phyloP scores from a whole-genome alignment of 2,329 filamentous ascomycete genomes.

The Colletotrichum sp. region DNA sequence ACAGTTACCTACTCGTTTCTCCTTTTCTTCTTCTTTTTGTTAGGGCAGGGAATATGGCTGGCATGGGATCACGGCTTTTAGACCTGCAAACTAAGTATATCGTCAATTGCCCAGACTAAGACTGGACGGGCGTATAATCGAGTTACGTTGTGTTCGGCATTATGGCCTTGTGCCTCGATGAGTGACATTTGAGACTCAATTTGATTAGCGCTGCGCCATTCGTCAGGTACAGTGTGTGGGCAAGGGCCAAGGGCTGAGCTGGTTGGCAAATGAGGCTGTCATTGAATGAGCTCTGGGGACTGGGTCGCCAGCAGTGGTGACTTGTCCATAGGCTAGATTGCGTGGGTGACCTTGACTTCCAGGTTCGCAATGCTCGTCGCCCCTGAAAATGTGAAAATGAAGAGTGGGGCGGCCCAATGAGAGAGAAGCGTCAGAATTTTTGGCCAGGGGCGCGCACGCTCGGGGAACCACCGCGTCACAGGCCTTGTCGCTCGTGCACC shows the following conservation, averaged over 20 bases:
- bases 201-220: neutral
- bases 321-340: neutral
- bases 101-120: neutral
- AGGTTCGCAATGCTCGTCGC: neutral
- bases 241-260: neutral
- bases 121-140: conserved; percentile 1
- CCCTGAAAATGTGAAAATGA: neutral
- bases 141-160: neutral
- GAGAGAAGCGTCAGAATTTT: neutral
- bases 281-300: neutral
- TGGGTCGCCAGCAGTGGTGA: neutral
- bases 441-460: conserved; percentile 1
- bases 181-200: neutral
- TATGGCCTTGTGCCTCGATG: neutral
- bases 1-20: neutral
- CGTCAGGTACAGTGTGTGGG: neutral
- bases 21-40: neutral
- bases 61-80: conserved; percentile 8
- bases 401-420: neutral
- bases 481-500: neutral
- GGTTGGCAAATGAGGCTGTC: neutral
- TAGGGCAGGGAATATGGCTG: conserved; percentile 8
- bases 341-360: neutral
- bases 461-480: conserved; percentile 1
- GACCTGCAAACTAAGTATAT: conserved; percentile 14